These are phyloP conservation scores for Diaporthe velutina DNA, from an alignment of 2,329 filamentous ascomycete species.

Conservation along the genomic window DNA sequence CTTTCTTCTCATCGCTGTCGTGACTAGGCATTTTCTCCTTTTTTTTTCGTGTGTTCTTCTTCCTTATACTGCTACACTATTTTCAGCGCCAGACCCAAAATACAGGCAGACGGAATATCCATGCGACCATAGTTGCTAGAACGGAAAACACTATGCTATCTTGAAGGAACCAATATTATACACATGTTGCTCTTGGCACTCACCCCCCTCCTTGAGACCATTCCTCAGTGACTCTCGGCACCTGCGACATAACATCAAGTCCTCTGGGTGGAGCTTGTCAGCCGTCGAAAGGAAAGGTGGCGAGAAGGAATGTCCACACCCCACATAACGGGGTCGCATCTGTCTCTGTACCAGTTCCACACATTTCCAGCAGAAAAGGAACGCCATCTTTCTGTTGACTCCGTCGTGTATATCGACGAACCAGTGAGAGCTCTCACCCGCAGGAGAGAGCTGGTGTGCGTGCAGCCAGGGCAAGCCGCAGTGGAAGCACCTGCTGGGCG, in stretches of 20 bases:
- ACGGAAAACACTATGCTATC: neutral
- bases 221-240: conserved; percentile 9
- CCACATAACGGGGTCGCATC: conserved; percentile 28
- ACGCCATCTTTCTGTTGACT: conserved; percentile 27
- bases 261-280: neutral
- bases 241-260: neutral
- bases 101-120: neutral
- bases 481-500: conserved; percentile 32
- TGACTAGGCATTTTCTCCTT: neutral
- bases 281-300: neutral
- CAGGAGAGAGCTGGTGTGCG: neutral
- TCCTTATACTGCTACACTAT: too few species aligned
- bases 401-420: conserved; percentile 37
- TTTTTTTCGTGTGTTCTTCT: too few species aligned
- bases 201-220: neutral
- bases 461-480: conserved; percentile 30
- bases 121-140: neutral
- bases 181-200: neutral
- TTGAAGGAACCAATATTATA: neutral
- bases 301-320: conserved; percentile 28
- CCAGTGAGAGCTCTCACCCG: conserved; percentile 33
- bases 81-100: neutral
- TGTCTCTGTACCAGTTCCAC: conserved; percentile 21
- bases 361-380: conserved; percentile 37
- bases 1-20: neutral